Conservation (phyloP, 2,329 filamentous ascomycete species). For the Neoascochyta sp. region DNA sequence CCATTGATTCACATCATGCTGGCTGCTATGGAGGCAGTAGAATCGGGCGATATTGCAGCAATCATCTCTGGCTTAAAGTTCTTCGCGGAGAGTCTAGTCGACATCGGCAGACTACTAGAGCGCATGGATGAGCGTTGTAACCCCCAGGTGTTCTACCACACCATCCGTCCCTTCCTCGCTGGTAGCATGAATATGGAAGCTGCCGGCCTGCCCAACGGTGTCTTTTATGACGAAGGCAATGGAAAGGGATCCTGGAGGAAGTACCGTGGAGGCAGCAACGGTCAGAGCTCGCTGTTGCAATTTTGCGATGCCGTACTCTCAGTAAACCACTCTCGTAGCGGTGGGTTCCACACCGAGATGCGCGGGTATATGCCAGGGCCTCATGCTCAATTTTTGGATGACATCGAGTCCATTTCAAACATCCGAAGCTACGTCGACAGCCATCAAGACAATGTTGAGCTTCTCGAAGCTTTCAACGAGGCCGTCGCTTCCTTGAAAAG, state of each 20-base stretch:
- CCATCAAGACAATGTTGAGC: slow-evolving; percentile 27
- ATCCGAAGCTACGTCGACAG: slow-evolving; percentile 45
- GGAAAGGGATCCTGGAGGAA: slow-evolving; percentile 49
- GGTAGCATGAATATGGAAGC: slow-evolving; percentile 54
- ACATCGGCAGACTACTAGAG: slow-evolving; percentile 42
- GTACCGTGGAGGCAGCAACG: slow-evolving; percentile 54
- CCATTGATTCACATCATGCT: slow-evolving; percentile 47
- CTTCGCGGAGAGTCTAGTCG: slow-evolving; percentile 42
- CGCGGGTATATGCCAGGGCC: slow-evolving; percentile 53
- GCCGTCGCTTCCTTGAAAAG: slow-evolving; percentile 45
- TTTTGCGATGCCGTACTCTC: slow-evolving; percentile 53
- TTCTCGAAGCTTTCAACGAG: slow-evolving; percentile 46
- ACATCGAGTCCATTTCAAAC: slow-evolving; percentile 45
- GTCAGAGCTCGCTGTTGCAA: slow-evolving; percentile 53
- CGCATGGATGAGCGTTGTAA: slow-evolving; percentile 52
- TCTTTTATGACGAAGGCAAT: slow-evolving; percentile 52
- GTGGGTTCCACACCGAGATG: slow-evolving; percentile 45
- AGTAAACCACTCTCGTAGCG: slow-evolving; percentile 46
- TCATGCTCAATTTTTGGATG: slow-evolving; percentile 50
- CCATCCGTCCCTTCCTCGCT: slow-evolving; percentile 51
- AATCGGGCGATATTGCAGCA: slow-evolving; percentile 33
- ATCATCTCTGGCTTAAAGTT: slow-evolving; percentile 41
- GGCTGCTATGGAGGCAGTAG: slow-evolving; percentile 46
- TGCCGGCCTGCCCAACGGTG: slow-evolving; percentile 49
- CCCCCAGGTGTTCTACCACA: slow-evolving; percentile 51